phyloP scores from a whole-genome alignment of 192 early-diverging fungal genomes.

The Martensiomyces pterosporus region DNA sequence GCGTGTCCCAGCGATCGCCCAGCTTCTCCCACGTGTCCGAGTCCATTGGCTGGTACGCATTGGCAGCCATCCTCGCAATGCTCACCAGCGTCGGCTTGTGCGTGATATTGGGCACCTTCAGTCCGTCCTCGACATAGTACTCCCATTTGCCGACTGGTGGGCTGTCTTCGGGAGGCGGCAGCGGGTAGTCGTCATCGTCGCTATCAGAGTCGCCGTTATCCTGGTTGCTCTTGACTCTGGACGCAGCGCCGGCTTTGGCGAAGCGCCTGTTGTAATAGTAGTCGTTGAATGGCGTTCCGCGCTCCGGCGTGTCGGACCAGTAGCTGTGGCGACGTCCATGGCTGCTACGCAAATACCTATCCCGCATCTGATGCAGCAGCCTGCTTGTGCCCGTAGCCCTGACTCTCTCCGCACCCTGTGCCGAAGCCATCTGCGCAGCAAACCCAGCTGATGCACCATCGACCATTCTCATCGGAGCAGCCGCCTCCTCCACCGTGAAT shows the following conservation, averaged over 20 bases:
- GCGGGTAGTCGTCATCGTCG: constrained; percentile 2
- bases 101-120: constrained; percentile 64
- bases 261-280: neutral
- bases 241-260: too few species aligned
- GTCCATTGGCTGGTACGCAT: constrained; percentile 71
- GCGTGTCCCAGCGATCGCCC: constrained; percentile 62
- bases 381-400: constrained; percentile 22
- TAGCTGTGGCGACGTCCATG: constrained; percentile 42
- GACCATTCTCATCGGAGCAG: constrained; percentile 1
- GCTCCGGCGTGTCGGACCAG: constrained; percentile 21
- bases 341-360: constrained; percentile 25
- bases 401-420: constrained; percentile 4
- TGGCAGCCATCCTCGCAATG: constrained; percentile 77
- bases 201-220: neutral
- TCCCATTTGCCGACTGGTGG: constrained; percentile 39
- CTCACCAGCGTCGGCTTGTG: constrained; percentile 68
- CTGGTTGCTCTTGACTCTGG: neutral
- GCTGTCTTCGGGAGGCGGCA: constrained; percentile 1
- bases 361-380: constrained; percentile 27
- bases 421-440: neutral
- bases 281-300: neutral
- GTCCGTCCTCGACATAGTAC: constrained; percentile 49
- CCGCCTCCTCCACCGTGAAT: neutral
- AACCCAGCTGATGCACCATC: too few species aligned
- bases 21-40: constrained; percentile 66